Percentiles rank a stretch among this genome's conserved stretches.
These are phyloP conservation scores for Chrysanthemum makinoi DNA, from an alignment of 129 eudicot genomes.

Conservation along the genomic window DNA sequence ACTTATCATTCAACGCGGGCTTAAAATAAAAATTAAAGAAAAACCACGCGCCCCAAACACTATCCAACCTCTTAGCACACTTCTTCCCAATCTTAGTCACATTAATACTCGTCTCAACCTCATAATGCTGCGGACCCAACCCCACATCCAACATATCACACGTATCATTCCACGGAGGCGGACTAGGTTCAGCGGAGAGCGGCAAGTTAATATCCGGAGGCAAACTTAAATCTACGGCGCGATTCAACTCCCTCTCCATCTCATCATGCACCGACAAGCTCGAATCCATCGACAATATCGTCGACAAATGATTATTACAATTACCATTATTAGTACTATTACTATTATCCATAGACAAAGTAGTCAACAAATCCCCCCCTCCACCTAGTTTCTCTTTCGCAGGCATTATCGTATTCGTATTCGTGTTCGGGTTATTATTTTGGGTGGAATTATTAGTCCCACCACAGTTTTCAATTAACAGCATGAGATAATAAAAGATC, in stretches of 20 bases:
- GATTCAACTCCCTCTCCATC: conserved; percentile 57
- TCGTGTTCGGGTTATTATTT: not conserved
- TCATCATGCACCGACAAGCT: conserved; percentile 58
- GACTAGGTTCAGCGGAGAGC: conserved; percentile 66
- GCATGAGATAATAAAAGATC: conserved; percentile 38
- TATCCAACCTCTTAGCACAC: conserved; percentile 66
- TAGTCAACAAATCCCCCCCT: conserved; percentile 53
- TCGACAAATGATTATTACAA: conserved; percentile 41
- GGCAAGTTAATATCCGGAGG: conserved; percentile 73
- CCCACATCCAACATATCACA: conserved; percentile 61
- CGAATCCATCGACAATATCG: conserved; percentile 71
- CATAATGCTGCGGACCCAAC: conserved; percentile 63
- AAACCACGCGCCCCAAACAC: conserved; percentile 86
- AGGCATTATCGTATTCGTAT: conserved; percentile 44
- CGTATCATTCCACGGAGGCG: conserved; percentile 51
- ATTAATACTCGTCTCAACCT: conserved; percentile 49
- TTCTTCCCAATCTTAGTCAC: conserved; percentile 65
- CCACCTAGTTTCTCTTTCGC: conserved; percentile 40
- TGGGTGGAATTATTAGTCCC: conserved; percentile 56
- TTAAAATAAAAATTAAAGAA: conserved; percentile 64
- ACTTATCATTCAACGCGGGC: conserved; percentile 60
- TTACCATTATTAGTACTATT: no score
- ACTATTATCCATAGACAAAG: conserved; percentile 24
- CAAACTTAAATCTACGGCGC: conserved; percentile 41
- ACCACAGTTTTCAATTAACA: conserved; percentile 52